Conservation (phyloP, 768 basidiomycete species). For the Phlebiopsis flavidoalba region DNA sequence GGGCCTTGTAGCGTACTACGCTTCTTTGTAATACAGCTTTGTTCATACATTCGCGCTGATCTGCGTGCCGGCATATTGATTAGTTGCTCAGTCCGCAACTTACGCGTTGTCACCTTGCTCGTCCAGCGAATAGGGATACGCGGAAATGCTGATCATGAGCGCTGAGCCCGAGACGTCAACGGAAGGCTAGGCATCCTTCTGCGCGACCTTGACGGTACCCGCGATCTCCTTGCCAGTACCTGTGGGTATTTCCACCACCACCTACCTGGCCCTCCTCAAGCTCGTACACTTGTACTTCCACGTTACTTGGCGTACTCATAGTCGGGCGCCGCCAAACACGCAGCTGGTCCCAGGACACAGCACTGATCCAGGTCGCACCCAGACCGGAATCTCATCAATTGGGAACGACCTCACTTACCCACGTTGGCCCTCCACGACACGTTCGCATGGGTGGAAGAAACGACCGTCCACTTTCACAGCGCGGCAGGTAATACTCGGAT, state of each 20-base stretch:
- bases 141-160: background rate
- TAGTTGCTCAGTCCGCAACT: background rate
- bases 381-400: conserved; percentile 63
- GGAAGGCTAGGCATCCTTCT: conserved; percentile 21
- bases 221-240: conserved; percentile 38
- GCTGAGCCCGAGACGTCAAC: background rate
- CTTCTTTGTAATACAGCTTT: background rate
- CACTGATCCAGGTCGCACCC: conserved; percentile 54
- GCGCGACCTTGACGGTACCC: conserved; percentile 35
- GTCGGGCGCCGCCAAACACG: conserved; percentile 50
- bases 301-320: conserved; percentile 47
- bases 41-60: background rate
- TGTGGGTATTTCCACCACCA: conserved; percentile 36
- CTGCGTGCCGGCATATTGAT: background rate
- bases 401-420: conserved; percentile 60
- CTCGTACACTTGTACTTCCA: conserved; percentile 53
- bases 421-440: conserved; percentile 49
- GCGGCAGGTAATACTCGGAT: conserved; percentile 55
- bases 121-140: background rate
- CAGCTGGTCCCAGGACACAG: conserved; percentile 52
- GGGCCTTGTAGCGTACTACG: background rate
- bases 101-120: background rate
- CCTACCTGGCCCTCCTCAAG: conserved; percentile 37
- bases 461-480: conserved; percentile 56
- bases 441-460: conserved; percentile 49